phyloP scores from a whole-genome alignment of 2,329 filamentous ascomycete genomes.

The Chaetomium strumarium region DNA sequence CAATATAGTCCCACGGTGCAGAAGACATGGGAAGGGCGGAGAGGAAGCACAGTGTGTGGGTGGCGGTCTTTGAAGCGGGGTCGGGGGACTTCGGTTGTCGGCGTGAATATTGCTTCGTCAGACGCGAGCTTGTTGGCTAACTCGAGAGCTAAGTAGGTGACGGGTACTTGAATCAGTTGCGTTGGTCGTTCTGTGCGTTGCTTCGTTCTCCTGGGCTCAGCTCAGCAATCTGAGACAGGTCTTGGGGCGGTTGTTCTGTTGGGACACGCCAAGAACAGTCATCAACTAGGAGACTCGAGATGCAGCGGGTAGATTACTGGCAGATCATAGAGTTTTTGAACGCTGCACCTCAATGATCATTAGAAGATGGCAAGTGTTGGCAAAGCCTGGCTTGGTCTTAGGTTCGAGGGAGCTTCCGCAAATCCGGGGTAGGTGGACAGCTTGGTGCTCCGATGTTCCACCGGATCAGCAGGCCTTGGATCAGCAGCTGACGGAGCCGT shows the following conservation, averaged over 20 bases:
- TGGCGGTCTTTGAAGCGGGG: not conserved
- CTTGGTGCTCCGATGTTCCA: conserved; percentile 11
- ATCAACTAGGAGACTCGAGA: no score
- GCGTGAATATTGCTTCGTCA: not conserved
- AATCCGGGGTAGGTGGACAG: conserved; percentile 6
- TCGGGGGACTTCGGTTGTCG: not conserved
- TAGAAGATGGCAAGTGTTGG: no score
- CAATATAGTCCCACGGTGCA: conserved; percentile 92
- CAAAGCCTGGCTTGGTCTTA: no score
- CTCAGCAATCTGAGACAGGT: no score
- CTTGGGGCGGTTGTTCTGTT: no score
- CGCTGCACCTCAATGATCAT: no score
- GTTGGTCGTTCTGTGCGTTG: no score
- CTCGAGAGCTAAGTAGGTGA: not conserved
- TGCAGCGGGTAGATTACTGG: no score
- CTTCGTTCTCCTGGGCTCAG: no score
- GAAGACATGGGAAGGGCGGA: conserved; percentile 44
- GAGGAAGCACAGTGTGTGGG: conserved; percentile 2
- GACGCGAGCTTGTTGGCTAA: not conserved
- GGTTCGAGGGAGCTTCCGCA: conserved; percentile 7
- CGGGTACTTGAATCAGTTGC: not conserved
- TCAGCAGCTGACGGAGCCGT: conserved; percentile 14
- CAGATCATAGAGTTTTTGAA: no score
- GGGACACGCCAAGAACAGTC: no score
- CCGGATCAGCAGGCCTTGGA: conserved; percentile 19